phyloP scores from a whole-genome alignment of 805 yeast species.

The Saccharomyces kudriavzevii region DNA sequence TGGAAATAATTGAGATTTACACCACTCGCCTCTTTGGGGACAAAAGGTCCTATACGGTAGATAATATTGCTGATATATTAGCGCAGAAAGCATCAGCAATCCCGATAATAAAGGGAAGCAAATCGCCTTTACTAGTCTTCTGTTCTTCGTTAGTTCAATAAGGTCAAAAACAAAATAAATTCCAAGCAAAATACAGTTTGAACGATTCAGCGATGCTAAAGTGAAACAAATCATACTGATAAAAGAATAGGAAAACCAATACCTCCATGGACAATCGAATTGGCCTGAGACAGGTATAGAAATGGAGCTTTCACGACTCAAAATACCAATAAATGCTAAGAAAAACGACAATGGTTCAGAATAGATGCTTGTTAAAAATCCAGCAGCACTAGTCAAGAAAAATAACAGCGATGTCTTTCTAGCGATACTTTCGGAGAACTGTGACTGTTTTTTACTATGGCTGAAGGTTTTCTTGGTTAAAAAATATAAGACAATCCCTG shows the following conservation, averaged over 20 bases:
- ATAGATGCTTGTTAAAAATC: conserved; percentile 66
- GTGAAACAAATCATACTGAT: conserved; percentile 36
- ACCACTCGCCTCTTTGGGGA: conserved; percentile 73
- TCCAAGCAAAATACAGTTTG: conserved; percentile 74
- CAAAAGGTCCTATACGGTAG: conserved; percentile 56
- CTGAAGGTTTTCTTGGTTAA: conserved; percentile 37
- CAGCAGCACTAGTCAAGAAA: conserved; percentile 68
- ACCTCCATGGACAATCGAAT: conserved; percentile 6
- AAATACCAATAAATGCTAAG: conserved; percentile 49
- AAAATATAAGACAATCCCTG: conserved; percentile 41
- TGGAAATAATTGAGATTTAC: conserved; percentile 35
- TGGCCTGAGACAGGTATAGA: conserved; percentile 8
- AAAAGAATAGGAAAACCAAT: conserved; percentile 18
- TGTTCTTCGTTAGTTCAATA: conserved; percentile 14
- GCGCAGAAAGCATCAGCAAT: conserved; percentile 37
- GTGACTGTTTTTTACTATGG: conserved; percentile 4
- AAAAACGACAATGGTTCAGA: conserved; percentile 67
- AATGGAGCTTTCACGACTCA: conserved; percentile 36
- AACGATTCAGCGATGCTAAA: conserved; percentile 54
- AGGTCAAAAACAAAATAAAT: conserved; percentile 54
- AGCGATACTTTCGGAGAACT: conserved; percentile 23
- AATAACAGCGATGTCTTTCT: conserved; percentile 38
- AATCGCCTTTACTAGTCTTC: conserved; percentile 15
- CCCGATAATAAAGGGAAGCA: conserved; percentile 48
- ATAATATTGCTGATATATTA: conserved; percentile 39